Conservation (phyloP, 768 basidiomycete genomes). For the Wakefieldia striispora region DNA sequence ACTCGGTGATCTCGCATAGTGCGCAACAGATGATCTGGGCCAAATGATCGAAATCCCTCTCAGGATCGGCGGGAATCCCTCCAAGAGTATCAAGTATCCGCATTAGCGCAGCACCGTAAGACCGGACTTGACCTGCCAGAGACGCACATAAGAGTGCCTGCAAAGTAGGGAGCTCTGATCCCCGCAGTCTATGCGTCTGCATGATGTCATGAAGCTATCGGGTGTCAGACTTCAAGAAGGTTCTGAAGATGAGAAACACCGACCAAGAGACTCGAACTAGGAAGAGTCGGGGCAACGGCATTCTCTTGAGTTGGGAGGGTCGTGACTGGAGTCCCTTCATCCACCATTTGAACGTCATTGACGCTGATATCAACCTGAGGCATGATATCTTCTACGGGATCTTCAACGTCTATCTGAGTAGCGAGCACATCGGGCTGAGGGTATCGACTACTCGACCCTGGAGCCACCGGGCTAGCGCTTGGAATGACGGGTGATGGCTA, state of each 20-base stretch:
- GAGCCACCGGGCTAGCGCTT: conserved; percentile 22
- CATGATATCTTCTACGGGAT: conserved; percentile 7
- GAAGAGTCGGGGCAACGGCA: conserved; percentile 35
- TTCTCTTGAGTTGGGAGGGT: conserved; percentile 26
- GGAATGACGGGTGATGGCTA: conserved; percentile 22
- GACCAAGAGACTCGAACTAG: conserved; percentile 60
- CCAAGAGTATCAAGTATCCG: conserved; percentile 33
- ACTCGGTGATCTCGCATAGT: conserved; percentile 39
- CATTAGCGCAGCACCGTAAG: conserved; percentile 44
- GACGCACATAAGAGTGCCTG: conserved; percentile 48
- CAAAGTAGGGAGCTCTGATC: conserved; percentile 43
- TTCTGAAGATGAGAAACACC: conserved; percentile 9
- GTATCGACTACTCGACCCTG: conserved; percentile 3
- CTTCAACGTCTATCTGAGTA: conserved; percentile 12
- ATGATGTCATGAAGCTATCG: conserved; percentile 57
- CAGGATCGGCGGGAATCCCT: conserved; percentile 17
- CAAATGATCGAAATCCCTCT: conserved; percentile 18
- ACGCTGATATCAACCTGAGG: conserved; percentile 20
- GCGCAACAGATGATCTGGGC: conserved; percentile 33
- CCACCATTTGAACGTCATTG: conserved; percentile 37
- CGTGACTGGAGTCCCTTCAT: conserved; percentile 17
- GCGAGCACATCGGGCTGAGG: conserved; percentile 22
- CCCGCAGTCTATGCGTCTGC: conserved; percentile 51
- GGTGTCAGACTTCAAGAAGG: conserved; percentile 3
- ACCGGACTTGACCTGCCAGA: conserved; percentile 25